Conservation (phyloP, 805 yeast genomes). For the Kurtzmaniella fragi region DNA sequence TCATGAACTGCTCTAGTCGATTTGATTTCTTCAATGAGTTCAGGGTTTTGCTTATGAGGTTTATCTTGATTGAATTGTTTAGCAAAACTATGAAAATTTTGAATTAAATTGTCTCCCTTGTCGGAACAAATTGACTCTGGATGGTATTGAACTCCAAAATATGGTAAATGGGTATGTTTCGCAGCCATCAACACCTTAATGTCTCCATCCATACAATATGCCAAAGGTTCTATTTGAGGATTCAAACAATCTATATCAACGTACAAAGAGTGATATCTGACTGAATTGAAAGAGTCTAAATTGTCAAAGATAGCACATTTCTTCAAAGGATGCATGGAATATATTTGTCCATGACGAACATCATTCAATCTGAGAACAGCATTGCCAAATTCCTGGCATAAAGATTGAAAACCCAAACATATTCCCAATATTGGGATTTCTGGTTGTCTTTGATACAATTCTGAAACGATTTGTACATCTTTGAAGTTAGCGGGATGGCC, state of each 20-base stretch:
- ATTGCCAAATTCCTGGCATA: slow-evolving; percentile 62
- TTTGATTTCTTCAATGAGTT: slow-evolving; percentile 6
- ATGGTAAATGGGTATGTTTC: slow-evolving; percentile 54
- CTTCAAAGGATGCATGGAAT: slow-evolving; percentile 45
- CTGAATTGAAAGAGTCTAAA: slow-evolving; percentile 48
- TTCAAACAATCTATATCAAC: slow-evolving; percentile 31
- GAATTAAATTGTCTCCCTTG: slow-evolving; percentile 53
- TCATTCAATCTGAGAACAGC: slow-evolving; percentile 45
- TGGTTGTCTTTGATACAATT: slow-evolving; percentile 31
- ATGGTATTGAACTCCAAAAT: slow-evolving; percentile 94
- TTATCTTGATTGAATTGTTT: slow-evolving; percentile 19
- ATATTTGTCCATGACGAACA: slow-evolving; percentile 85
- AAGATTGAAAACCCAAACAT: slow-evolving; percentile 87
- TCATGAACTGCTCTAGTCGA: slow-evolving; percentile 18
- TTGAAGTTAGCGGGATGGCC: slow-evolving; percentile 66
- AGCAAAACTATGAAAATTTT: slow-evolving; percentile 58
- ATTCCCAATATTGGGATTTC: slow-evolving; percentile 77
- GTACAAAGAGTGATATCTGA: slow-evolving; percentile 84
- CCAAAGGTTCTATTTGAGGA: slow-evolving; percentile 50
- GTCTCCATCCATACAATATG: slow-evolving; percentile 46
- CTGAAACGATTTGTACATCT: slow-evolving; percentile 77
- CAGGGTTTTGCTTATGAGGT: slow-evolving; percentile 9
- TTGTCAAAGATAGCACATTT: background rate
- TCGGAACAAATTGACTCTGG: slow-evolving; percentile 91
- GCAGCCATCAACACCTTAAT: slow-evolving; percentile 71